These are phyloP conservation scores for Cryphonectria japonica DNA, from an alignment of 2,329 filamentous ascomycete genomes.

Conservation along the genomic window DNA sequence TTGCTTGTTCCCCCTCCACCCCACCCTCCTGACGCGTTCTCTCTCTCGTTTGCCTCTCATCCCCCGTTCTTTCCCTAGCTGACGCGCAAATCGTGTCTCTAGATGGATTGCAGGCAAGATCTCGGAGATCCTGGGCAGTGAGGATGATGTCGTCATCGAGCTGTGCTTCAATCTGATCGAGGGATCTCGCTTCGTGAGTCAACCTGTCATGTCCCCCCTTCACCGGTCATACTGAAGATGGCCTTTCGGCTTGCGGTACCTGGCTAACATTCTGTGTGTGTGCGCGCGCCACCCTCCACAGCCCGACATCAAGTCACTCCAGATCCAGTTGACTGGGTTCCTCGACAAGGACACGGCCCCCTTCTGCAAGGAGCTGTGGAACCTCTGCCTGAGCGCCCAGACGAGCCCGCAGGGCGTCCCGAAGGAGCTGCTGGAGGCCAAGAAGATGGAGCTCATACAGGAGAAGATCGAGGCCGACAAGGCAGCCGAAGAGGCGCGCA, in stretches of 20 bases:
- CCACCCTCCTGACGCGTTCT: background rate
- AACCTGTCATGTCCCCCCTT: background rate
- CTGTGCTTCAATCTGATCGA: conserved; percentile 75
- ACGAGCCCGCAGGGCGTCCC: conserved; percentile 87
- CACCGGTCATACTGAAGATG: background rate
- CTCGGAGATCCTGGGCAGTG: conserved; percentile 82
- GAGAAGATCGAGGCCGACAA: conserved; percentile 91
- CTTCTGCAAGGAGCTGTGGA: conserved; percentile 96
- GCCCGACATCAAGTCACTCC: conserved; percentile 94
- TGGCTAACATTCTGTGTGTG: conserved; percentile 32
- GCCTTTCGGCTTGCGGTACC: too few species aligned
- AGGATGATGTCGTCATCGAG: conserved; percentile 96
- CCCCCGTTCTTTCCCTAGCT: background rate
- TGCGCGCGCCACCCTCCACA: conserved; percentile 43
- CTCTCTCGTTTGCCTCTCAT: too few species aligned
- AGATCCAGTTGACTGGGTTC: conserved; percentile 94
- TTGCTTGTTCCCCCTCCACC: background rate
- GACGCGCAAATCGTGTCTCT: conserved; percentile 27
- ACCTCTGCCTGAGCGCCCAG: conserved; percentile 87
- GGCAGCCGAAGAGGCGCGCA: conserved; percentile 74
- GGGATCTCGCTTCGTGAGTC: conserved; percentile 72
- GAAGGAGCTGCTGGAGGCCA: conserved; percentile 91
- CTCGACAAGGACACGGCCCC: conserved; percentile 86
- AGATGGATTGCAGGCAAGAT: conserved; percentile 95
- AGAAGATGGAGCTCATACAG: conserved; percentile 92